A percentile compares a stretch with the other conserved stretches of the same genome.
These are phyloP conservation scores for Cordyceps farinosa DNA, from an alignment of 2,329 filamentous ascomycete genomes.

Conservation along the genomic window DNA sequence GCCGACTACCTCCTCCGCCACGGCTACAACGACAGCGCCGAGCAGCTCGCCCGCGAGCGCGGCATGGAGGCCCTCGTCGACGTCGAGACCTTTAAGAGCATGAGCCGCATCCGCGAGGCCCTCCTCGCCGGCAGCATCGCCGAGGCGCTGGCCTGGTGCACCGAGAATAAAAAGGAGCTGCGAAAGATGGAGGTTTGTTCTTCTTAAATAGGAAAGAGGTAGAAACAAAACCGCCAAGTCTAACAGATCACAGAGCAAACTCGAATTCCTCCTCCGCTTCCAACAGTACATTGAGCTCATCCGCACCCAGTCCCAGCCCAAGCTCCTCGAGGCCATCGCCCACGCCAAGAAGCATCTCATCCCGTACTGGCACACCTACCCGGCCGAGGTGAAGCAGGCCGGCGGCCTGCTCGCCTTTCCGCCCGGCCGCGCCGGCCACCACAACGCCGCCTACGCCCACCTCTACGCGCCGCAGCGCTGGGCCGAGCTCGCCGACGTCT, in stretches of 20 bases:
- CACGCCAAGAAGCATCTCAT: constrained; percentile 82
- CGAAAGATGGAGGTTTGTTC: constrained; percentile 73
- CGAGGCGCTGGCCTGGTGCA: constrained; percentile 85
- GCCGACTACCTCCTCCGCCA: constrained; percentile 89
- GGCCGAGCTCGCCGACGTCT: constrained; percentile 71
- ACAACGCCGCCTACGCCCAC: constrained; percentile 41
- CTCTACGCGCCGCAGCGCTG: constrained; percentile 75
- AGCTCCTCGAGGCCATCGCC: constrained; percentile 70
- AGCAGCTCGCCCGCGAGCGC: constrained; percentile 69
- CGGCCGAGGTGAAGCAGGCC: constrained; percentile 65
- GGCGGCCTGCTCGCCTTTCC: constrained; percentile 77
- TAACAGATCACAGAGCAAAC: constrained; percentile 55
- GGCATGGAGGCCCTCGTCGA: constrained; percentile 80
- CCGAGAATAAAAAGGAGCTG: constrained; percentile 87
- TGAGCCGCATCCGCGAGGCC: constrained; percentile 72
- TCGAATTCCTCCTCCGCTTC: constrained; percentile 89
- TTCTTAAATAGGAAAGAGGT: too few relatives aligned
- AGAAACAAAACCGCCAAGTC: too few relatives aligned
- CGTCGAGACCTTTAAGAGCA: constrained; percentile 79
- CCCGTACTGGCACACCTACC: constrained; percentile 65
- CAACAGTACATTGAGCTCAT: constrained; percentile 95
- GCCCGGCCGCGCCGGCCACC: constrained; percentile 42
- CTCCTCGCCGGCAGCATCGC: constrained; percentile 66
- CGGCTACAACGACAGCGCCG: constrained; percentile 76
- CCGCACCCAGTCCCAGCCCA: constrained; percentile 59